These are phyloP conservation scores for Ajuga chamaepitys DNA, from an alignment of 257 asterid species.

Conservation along the genomic window DNA sequence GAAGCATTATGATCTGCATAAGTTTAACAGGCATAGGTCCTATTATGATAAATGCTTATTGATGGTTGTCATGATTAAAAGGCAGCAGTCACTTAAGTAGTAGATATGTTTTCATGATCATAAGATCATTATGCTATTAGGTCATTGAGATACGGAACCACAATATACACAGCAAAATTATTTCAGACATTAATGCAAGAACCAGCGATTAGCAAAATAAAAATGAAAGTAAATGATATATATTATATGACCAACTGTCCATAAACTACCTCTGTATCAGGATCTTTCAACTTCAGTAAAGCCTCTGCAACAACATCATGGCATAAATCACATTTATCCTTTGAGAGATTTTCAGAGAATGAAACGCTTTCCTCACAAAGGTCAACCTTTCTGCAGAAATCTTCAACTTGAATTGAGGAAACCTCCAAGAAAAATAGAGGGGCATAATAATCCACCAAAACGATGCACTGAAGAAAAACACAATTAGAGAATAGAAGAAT, in stretches of 20 bases:
- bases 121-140: background rate
- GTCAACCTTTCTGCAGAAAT: constrained; percentile 54
- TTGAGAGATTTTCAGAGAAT: constrained; percentile 26
- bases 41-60: background rate
- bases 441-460: constrained; percentile 84
- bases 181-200: constrained; percentile 9
- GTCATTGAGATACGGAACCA: background rate
- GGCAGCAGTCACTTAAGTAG: background rate
- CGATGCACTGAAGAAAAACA: constrained; percentile 55
- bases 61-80: background rate
- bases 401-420: constrained; percentile 41
- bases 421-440: constrained; percentile 78
- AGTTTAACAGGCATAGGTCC: background rate
- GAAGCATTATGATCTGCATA: background rate
- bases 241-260: background rate
- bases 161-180: background rate
- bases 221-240: background rate
- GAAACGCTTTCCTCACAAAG: constrained; percentile 48
- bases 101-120: background rate
- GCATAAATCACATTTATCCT: constrained; percentile 65
- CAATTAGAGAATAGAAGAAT: background rate
- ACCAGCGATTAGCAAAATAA: background rate
- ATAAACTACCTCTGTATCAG: constrained; percentile 67
- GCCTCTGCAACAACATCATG: constrained; percentile 66
- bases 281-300: constrained; percentile 71